phyloP scores from a whole-genome alignment of 2,329 filamentous ascomycete species.

The Exophiala mesophila region DNA sequence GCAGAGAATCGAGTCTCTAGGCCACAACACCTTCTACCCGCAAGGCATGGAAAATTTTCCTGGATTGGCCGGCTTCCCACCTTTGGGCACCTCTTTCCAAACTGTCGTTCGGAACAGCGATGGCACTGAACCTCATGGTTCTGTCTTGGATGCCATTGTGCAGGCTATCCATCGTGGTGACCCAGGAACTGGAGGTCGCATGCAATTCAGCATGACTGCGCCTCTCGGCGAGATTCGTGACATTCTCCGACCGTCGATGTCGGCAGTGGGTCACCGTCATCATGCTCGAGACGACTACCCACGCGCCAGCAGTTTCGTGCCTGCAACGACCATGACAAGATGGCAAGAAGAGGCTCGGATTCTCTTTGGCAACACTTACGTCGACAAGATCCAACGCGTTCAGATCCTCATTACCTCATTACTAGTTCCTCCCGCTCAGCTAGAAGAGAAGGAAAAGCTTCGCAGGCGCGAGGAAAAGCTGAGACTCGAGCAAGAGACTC shows the following conservation, averaged over 20 bases:
- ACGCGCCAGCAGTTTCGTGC: slow-evolving; percentile 70
- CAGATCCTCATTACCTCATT: slow-evolving; percentile 64
- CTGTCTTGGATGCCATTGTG: slow-evolving; percentile 47
- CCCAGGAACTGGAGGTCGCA: slow-evolving; percentile 44
- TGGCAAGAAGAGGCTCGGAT: slow-evolving; percentile 90
- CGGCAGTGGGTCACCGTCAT: slow-evolving; percentile 47
- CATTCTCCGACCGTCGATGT: slow-evolving; percentile 36
- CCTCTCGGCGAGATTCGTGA: slow-evolving; percentile 20
- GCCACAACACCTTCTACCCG: slow-evolving; percentile 28
- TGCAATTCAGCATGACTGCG: slow-evolving; percentile 47
- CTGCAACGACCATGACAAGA: slow-evolving; percentile 66
- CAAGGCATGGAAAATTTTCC: slow-evolving; percentile 11
- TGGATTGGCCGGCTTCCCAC: slow-evolving; percentile 8
- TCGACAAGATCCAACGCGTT: slow-evolving; percentile 66
- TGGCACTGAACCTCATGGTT: slow-evolving; percentile 23
- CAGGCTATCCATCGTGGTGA: slow-evolving; percentile 48
- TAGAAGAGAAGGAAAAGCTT: slow-evolving; percentile 69
- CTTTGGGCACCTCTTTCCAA: slow-evolving; percentile 15
- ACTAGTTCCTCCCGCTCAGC: slow-evolving; percentile 78
- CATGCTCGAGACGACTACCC: slow-evolving; percentile 46
- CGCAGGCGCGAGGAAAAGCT: slow-evolving; percentile 53
- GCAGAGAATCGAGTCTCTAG: slow-evolving; percentile 25
- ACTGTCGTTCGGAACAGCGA: slow-evolving; percentile 12
- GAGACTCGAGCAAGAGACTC: slow-evolving; percentile 58
- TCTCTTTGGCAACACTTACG: slow-evolving; percentile 65